Evolutionary conservation across 2,329 filamentous ascomycete species (phyloP).

Genomic region (Colletotrichum sojae): DNA sequence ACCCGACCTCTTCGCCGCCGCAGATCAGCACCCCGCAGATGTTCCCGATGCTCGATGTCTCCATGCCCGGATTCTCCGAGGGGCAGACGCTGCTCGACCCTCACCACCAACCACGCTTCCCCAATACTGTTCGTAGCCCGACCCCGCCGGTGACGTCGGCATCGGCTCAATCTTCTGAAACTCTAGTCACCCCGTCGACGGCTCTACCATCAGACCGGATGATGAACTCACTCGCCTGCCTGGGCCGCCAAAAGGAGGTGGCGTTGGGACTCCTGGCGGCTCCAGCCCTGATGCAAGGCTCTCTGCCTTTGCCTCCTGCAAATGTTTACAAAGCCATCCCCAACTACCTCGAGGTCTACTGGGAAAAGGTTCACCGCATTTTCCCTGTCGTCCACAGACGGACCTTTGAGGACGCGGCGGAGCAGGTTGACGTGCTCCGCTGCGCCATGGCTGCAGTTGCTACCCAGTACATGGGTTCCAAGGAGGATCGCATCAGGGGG

Average conservation of each 20-base stretch:
- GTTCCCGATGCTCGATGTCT: constrained; percentile 54
- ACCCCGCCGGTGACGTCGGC: constrained; percentile 61
- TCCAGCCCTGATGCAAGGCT: constrained; percentile 55
- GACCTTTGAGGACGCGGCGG: constrained; percentile 58
- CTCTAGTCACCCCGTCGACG: constrained; percentile 62
- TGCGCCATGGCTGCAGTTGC: constrained; percentile 72
- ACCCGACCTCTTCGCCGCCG: constrained; percentile 45
- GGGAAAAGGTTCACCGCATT: constrained; percentile 63
- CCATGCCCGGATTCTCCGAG: constrained; percentile 54
- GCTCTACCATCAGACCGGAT: constrained; percentile 53
- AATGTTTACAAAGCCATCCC: constrained; percentile 60
- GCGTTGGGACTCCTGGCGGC: constrained; percentile 53
- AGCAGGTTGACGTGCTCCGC: constrained; percentile 59
- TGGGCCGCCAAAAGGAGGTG: constrained; percentile 58
- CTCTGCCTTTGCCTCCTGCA: constrained; percentile 49
- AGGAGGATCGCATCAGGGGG: constrained; percentile 65
- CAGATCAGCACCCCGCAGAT: constrained; percentile 46
- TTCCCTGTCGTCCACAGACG: constrained; percentile 67
- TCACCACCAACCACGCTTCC: constrained; percentile 53
- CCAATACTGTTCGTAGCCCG: constrained; percentile 63
- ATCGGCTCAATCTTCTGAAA: constrained; percentile 63
- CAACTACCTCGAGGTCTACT: constrained; percentile 66
- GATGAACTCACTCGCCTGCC: constrained; percentile 53
- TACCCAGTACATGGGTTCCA: constrained; percentile 63
- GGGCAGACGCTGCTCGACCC: constrained; percentile 53